Percentiles rank a stretch among this genome's conserved stretches.
phyloP scores from a whole-genome alignment of 2,329 filamentous ascomycete species.

The Verticillium nubilum region DNA sequence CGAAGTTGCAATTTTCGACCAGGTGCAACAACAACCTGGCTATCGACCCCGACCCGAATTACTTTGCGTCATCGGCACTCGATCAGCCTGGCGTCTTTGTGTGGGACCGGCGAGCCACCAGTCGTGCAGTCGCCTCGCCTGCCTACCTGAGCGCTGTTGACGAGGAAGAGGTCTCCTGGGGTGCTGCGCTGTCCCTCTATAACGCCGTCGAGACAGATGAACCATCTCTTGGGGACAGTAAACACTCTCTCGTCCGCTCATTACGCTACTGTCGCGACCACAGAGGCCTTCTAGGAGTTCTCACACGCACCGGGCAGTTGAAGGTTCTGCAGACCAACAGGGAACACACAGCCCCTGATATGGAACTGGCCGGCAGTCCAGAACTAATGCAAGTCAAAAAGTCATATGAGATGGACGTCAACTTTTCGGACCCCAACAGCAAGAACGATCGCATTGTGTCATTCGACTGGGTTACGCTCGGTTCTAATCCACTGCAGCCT shows the following conservation, averaged over 20 bases:
- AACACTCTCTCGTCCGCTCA: constrained; percentile 56
- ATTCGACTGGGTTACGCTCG: constrained; percentile 61
- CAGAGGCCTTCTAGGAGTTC: constrained; percentile 53
- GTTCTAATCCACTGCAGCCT: constrained; percentile 48
- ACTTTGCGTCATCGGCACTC: constrained; percentile 74
- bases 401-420: constrained; percentile 58
- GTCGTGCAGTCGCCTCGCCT: constrained; percentile 44
- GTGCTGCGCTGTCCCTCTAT: constrained; percentile 53
- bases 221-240: constrained; percentile 43
- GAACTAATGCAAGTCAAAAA: constrained; percentile 54
- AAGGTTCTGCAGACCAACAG: constrained; percentile 55
- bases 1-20: constrained; percentile 50
- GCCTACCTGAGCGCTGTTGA: constrained; percentile 54
- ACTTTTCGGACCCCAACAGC: constrained; percentile 44
- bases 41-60: constrained; percentile 76
- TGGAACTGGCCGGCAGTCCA: constrained; percentile 40
- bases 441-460: constrained; percentile 59
- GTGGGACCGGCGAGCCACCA: constrained; percentile 68
- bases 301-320: constrained; percentile 59
- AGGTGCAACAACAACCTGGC: constrained; percentile 67
- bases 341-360: constrained; percentile 39
- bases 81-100: constrained; percentile 70
- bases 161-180: constrained; percentile 57
- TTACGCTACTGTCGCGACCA: constrained; percentile 59
- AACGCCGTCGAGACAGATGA: constrained; percentile 51